Conservation (phyloP, 176 grass and related monocot genomes). For the Oryza glumipatula region DNA sequence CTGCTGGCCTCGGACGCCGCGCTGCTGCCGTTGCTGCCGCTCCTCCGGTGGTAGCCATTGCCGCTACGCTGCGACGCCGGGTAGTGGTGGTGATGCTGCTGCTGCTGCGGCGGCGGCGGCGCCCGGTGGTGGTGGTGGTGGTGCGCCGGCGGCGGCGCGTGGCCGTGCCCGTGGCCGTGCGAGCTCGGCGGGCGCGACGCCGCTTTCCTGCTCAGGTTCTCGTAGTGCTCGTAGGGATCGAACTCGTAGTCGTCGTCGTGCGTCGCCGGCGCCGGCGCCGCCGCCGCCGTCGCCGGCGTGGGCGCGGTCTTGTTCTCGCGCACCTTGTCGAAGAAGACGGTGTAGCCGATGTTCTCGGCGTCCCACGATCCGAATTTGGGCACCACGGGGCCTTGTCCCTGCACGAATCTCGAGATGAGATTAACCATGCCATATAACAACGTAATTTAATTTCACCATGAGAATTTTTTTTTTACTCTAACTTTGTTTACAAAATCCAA, state of each 20-base stretch:
- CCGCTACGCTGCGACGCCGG: neutral
- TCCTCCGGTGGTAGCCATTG: constrained; percentile 39
- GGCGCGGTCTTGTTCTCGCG: constrained; percentile 58
- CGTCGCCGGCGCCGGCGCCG: neutral
- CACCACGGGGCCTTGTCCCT: constrained; percentile 43
- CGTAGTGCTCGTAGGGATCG: constrained; percentile 57
- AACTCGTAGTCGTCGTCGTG: constrained; percentile 28
- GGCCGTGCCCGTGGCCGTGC: neutral
- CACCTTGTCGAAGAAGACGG: constrained; percentile 81
- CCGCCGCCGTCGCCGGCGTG: neutral
- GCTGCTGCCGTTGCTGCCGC: constrained; percentile 47
- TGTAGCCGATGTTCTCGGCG: constrained; percentile 79
- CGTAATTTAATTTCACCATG: neutral
- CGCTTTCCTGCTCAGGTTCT: constrained; percentile 41
- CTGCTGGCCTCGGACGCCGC: constrained; percentile 46
- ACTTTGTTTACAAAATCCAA: too few relatives aligned
- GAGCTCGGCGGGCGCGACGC: constrained; percentile 30
- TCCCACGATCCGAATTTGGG: constrained; percentile 85
- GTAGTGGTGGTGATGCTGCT: constrained; percentile 21
- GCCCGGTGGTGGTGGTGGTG: neutral
- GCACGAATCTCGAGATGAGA: neutral
- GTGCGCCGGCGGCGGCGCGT: neutral
- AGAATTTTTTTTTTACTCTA: too few relatives aligned
- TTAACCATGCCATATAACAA: neutral
- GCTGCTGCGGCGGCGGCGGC: neutral